Percentiles rank a stretch among this genome's conserved stretches.
phyloP scores from a whole-genome alignment of 129 eudicot species.

The Solidago caesia region DNA sequence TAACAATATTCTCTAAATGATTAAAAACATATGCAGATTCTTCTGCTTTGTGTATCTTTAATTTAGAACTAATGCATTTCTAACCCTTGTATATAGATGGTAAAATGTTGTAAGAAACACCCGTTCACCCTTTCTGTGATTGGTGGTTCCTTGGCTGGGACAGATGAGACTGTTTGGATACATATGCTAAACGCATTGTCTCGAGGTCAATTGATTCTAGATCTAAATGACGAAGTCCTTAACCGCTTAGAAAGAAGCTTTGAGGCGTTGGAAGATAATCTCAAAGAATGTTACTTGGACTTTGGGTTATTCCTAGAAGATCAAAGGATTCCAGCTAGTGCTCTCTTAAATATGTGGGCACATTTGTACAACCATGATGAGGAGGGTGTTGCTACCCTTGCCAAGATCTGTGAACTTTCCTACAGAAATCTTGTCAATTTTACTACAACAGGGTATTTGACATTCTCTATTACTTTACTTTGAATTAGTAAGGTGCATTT shows the following conservation, averaged over 20 bases:
- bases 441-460: not conserved
- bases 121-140: conserved; percentile 48
- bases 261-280: conserved; percentile 27
- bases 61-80: not conserved
- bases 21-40: not conserved
- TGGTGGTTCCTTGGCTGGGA: conserved; percentile 39
- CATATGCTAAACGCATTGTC: conserved; percentile 16
- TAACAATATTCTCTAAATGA: not conserved
- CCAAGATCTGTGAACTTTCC: conserved; percentile 28
- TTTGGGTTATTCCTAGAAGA: conserved; percentile 43
- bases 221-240: conserved; percentile 21
- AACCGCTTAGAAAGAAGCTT: conserved; percentile 30
- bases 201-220: conserved; percentile 27
- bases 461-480: not conserved
- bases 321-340: conserved; percentile 41
- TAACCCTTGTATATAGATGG: conserved; percentile 29
- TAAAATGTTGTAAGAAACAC: conserved; percentile 37
- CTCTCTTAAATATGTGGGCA: conserved; percentile 48
- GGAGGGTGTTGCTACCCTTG: conserved; percentile 25
- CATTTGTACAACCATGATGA: conserved; percentile 34
- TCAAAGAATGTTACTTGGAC: conserved; percentile 38
- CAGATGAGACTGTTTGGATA: conserved; percentile 32
- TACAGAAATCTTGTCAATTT: conserved; percentile 34
- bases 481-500: not conserved
- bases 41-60: not conserved